A percentile compares a stretch with the other conserved stretches of the same genome.
Evolutionary conservation across 805 yeast species (phyloP).

Genomic region (Lachancea sp.): DNA sequence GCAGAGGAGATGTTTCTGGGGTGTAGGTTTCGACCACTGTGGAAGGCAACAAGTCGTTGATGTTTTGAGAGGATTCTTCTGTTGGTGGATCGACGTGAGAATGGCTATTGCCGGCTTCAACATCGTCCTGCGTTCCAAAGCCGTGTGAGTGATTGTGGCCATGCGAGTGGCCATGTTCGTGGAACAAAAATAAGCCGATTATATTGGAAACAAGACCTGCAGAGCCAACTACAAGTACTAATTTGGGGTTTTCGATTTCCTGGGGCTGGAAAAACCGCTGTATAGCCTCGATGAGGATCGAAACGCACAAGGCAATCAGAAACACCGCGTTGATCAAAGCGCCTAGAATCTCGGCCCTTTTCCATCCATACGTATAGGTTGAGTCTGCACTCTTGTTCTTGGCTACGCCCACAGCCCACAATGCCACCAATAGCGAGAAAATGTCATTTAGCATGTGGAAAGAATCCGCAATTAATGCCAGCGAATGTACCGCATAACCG

Average conservation of each 20-base stretch:
- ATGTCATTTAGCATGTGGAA: conserved; percentile 97
- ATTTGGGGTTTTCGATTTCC: conserved; percentile 70
- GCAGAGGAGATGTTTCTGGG: conserved; percentile 36
- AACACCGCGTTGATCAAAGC: conserved; percentile 93
- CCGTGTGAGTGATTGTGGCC: conserved; percentile 26
- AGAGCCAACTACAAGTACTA: conserved; percentile 74
- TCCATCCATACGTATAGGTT: conserved; percentile 95
- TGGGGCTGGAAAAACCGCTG: conserved; percentile 83
- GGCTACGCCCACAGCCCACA: conserved; percentile 95
- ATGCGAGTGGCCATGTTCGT: conserved; percentile 65
- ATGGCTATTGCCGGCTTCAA: conserved; percentile 8
- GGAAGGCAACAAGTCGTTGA: conserved; percentile 25
- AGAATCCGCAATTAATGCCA: conserved; percentile 92
- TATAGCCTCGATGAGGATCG: conserved; percentile 86
- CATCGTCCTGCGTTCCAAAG: conserved; percentile 13
- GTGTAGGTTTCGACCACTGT: conserved; percentile 25
- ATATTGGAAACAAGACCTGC: conserved; percentile 80
- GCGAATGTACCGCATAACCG: conserved; percentile 88
- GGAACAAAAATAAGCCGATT: conserved; percentile 80
- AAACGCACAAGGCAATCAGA: conserved; percentile 81
- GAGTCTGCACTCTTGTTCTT: conserved; percentile 76
- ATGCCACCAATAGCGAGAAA: conserved; percentile 78
- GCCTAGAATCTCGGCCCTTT: conserved; percentile 93
- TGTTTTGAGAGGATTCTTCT: conserved; percentile 11
- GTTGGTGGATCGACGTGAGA: conserved; percentile 26